phyloP scores from a whole-genome alignment of 257 asterid species.

The Penstemon eatonii region DNA sequence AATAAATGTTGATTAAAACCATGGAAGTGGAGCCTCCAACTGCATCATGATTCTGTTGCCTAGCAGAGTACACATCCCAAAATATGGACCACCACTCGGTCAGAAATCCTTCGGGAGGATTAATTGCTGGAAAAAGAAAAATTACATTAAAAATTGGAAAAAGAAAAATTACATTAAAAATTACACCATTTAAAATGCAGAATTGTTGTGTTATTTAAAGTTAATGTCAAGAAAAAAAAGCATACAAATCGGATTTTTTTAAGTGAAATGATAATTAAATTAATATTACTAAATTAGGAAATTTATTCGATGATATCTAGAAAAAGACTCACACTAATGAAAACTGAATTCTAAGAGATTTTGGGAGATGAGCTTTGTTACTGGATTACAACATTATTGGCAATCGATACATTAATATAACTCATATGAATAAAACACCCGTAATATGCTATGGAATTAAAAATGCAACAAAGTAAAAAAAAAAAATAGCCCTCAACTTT shows the following conservation, averaged over 20 bases:
- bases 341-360: background rate
- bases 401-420: too few species aligned
- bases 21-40: too few species aligned
- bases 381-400: too few species aligned
- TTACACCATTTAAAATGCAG: background rate
- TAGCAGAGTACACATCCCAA: constrained; percentile 21
- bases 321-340: background rate
- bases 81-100: constrained; percentile 37
- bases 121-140: constrained; percentile 22
- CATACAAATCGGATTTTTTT: background rate
- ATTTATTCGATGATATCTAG: background rate
- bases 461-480: background rate
- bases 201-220: background rate
- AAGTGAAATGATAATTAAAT: too few species aligned
- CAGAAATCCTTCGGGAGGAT: constrained; percentile 38
- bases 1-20: too few species aligned
- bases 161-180: background rate
- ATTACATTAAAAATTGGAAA: too few species aligned
- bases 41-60: background rate
- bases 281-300: background rate
- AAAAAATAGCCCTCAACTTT: background rate
- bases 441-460: background rate
- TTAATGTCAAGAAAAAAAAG: background rate
- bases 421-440: background rate
- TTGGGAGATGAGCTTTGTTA: too few species aligned